Evolutionary conservation across 257 asterid species (phyloP).

Genomic region (Solanum chiquidenum): DNA sequence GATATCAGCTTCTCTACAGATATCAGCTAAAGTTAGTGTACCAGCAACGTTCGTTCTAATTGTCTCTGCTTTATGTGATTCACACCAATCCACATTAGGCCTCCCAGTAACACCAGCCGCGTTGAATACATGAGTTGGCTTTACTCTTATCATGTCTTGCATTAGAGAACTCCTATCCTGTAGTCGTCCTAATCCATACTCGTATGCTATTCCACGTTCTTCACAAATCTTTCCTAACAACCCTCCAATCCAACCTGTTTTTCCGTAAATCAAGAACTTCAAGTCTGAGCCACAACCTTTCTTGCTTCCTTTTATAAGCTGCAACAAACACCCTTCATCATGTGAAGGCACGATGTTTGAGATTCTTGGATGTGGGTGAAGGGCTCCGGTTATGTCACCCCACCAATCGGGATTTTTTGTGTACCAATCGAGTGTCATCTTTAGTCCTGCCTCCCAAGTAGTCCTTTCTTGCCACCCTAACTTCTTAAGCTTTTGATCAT

Average conservation of each 20-base stretch:
- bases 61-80: conserved; percentile 5
- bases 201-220: not conserved
- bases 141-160: conserved; percentile 1
- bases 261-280: conserved; percentile 7
- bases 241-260: conserved; percentile 5
- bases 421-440: conserved; percentile 5
- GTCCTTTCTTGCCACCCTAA: conserved; percentile 3
- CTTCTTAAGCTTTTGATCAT: conserved; percentile 7
- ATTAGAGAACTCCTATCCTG: not conserved
- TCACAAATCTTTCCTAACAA: conserved; percentile 7
- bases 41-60: not conserved
- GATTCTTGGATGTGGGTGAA: conserved; percentile 2
- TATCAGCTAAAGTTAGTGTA: conserved; percentile 7
- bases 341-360: not conserved
- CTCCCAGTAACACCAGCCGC: conserved; percentile 12
- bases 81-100: conserved; percentile 15
- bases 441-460: conserved; percentile 6
- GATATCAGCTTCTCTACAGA: not conserved
- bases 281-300: not conserved
- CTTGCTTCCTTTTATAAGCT: not conserved
- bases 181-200: conserved; percentile 2
- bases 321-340: not conserved
- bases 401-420: conserved; percentile 2
- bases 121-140: conserved; percentile 5
- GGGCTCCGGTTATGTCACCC: conserved; percentile 9